Conservation (phyloP, 2,329 filamentous ascomycete genomes). For the Teratosphaeria viscida region DNA sequence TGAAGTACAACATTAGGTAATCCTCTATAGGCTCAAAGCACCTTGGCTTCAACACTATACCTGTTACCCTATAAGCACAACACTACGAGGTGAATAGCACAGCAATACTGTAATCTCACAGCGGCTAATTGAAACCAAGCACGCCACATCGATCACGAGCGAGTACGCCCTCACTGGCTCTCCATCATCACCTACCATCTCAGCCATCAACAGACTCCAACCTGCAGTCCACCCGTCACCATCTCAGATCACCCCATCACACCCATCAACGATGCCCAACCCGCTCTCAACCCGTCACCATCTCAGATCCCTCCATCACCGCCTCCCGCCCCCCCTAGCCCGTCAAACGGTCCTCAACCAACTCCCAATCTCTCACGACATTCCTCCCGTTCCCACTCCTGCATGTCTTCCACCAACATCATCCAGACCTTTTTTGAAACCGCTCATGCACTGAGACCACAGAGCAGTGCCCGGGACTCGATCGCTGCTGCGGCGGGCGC, state of each 20-base stretch:
- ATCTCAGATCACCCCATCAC: neutral
- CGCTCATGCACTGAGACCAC: too few relatives aligned
- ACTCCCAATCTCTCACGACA: neutral
- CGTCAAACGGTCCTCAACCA: neutral
- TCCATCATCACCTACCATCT: neutral
- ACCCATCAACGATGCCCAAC: neutral
- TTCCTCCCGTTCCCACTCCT: neutral
- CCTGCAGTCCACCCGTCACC: neutral
- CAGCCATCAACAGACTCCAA: neutral
- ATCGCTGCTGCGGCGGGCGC: too few relatives aligned
- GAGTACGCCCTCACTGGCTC: neutral
- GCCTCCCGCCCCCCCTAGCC: too few relatives aligned
- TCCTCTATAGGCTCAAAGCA: too few relatives aligned
- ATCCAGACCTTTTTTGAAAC: neutral
- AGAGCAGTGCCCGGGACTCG: too few relatives aligned
- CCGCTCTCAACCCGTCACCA: neutral
- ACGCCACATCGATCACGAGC: neutral
- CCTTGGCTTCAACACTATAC: too few relatives aligned
- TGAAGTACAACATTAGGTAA: too few relatives aligned
- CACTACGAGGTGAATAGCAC: too few relatives aligned
- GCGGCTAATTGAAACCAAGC: neutral
- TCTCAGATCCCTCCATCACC: neutral
- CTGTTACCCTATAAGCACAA: too few relatives aligned
- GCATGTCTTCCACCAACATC: neutral
- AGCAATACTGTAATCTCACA: too few relatives aligned